These are phyloP conservation scores for Schizosaccharomyces lindneri DNA, from an alignment of 805 yeast genomes.

Conservation along the genomic window DNA sequence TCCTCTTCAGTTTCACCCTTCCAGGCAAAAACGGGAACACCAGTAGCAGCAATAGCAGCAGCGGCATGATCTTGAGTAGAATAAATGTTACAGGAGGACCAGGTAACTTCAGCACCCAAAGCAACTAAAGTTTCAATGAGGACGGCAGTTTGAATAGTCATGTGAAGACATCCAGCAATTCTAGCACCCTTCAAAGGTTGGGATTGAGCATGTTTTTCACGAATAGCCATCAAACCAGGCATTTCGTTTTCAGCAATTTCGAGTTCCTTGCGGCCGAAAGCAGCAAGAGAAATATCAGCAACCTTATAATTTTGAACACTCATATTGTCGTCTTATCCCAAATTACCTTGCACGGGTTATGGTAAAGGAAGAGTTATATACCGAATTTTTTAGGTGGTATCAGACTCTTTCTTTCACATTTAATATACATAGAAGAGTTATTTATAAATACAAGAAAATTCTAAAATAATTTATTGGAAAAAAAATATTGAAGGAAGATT, in stretches of 20 bases:
- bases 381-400: too few relatives aligned
- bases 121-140: constrained; percentile 91
- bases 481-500: background rate
- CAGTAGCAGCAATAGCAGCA: constrained; percentile 97
- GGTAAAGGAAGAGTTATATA: too few relatives aligned
- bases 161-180: constrained; percentile 96
- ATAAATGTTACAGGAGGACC: constrained; percentile 98
- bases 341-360: too few relatives aligned
- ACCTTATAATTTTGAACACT: constrained; percentile 67
- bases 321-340: constrained; percentile 9
- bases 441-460: too few relatives aligned
- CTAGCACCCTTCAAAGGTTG: constrained; percentile 97
- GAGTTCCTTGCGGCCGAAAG: constrained; percentile 98
- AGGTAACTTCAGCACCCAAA: constrained; percentile 97
- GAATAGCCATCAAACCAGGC: constrained; percentile 98
- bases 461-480: background rate
- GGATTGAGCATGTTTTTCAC: constrained; percentile 67
- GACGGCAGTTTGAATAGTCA: constrained; percentile 98
- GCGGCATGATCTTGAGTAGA: constrained; percentile 56
- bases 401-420: too few relatives aligned
- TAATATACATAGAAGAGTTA: too few relatives aligned
- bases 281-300: constrained; percentile 94
- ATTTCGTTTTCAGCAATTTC: constrained; percentile 96
- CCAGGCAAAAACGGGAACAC: constrained; percentile 99
- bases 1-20: constrained; percentile 99